A percentile compares a stretch with the other conserved stretches of the same genome.
phyloP scores from a whole-genome alignment of 73 alveolate species.

The Paramecium octaurelia region DNA sequence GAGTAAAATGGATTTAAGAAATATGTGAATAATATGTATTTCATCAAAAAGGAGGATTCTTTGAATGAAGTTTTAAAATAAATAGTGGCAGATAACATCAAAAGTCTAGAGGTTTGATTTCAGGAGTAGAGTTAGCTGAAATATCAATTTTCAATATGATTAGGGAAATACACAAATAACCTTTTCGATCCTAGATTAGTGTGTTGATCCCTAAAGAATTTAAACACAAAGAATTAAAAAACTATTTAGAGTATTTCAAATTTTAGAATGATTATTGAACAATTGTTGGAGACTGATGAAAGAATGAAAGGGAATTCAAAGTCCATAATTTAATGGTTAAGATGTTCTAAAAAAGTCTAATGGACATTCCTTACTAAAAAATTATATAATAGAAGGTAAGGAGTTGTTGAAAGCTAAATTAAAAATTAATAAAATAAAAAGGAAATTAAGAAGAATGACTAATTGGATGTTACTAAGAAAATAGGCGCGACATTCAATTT shows the following conservation, averaged over 20 bases:
- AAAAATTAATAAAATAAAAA: background rate
- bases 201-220: background rate
- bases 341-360: background rate
- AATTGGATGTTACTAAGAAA: background rate
- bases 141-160: background rate
- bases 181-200: background rate
- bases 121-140: background rate
- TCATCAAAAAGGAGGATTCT: background rate
- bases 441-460: background rate
- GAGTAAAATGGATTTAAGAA: background rate
- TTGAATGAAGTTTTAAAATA: background rate
- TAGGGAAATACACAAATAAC: background rate
- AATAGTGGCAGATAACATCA: background rate
- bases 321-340: background rate
- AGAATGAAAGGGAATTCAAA: background rate
- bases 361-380: slow-evolving; percentile 2
- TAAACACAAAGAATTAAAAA: background rate
- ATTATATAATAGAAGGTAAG: background rate
- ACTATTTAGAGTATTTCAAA: background rate
- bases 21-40: background rate
- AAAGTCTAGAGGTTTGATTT: background rate
- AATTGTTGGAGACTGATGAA: background rate
- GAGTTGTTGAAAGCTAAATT: background rate
- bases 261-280: background rate
- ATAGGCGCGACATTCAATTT: background rate